Evolutionary conservation across 164 flowering plant genomes (phyloP).

Genomic region (Liquidambar formosana): DNA sequence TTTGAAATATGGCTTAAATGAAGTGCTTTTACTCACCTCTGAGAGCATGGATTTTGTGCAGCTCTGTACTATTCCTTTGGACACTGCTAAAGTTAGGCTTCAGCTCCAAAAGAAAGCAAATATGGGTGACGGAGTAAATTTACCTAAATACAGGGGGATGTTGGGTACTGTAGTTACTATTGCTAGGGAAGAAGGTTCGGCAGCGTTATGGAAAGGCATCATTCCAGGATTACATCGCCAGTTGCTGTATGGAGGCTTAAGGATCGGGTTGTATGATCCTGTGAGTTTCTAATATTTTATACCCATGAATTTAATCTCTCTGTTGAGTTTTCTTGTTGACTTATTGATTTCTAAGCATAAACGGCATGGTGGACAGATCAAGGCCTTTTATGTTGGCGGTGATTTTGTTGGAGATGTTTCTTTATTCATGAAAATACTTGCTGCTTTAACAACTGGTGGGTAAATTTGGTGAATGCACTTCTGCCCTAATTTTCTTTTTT

Average conservation of each 20-base stretch:
- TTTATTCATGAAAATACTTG: slow-evolving; percentile 68
- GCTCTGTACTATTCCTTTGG: slow-evolving; percentile 92
- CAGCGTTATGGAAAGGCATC: slow-evolving; percentile 92
- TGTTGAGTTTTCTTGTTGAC: not conserved
- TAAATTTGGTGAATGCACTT: not conserved
- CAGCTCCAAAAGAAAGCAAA: slow-evolving; percentile 81
- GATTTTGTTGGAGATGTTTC: slow-evolving; percentile 76
- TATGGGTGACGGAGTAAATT: slow-evolving; percentile 46
- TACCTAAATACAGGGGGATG: slow-evolving; percentile 80
- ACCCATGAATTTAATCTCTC: not conserved
- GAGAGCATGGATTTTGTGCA: slow-evolving; percentile 27
- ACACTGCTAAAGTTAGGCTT: slow-evolving; percentile 93
- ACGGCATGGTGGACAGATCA: slow-evolving; percentile 56
- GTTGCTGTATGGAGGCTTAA: slow-evolving; percentile 82
- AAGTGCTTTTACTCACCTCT: not conserved
- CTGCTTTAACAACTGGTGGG: slow-evolving; percentile 88
- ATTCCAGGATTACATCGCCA: slow-evolving; percentile 95
- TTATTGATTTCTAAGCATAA: not conserved
- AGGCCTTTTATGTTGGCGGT: slow-evolving; percentile 59
- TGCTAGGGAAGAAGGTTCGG: slow-evolving; percentile 85
- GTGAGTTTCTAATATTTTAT: slow-evolving; percentile 43
- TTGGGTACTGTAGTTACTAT: slow-evolving; percentile 81
- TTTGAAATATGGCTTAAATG: not conserved
- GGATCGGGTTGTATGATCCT: slow-evolving; percentile 90
- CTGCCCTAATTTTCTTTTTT: not conserved